Base-by-base conservation (phyloP, 2,329 filamentous ascomycete genomes). In the Aspergillus sp. region DNA sequence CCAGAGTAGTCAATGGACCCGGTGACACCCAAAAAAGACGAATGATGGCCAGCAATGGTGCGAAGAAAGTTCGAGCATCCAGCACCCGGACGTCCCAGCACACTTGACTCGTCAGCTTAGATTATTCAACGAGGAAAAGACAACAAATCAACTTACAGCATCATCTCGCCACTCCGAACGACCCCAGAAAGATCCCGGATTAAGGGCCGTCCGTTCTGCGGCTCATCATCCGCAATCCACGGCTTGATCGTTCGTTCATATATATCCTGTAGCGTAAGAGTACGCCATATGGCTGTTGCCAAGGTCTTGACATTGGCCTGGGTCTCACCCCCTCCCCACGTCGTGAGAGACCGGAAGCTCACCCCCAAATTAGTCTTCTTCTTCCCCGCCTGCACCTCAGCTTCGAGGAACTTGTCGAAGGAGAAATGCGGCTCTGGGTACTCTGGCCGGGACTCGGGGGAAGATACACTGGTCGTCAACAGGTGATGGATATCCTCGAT, bases 51-150 rank as follows among this genome's bases (percentile, higher is more conserved):
- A 29, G 80, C 76, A 48, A 88, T 76, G 2, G 81, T 78, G 56
- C 85, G 86, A 28, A 88, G 72, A 52, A 88, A 86, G 0, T 84
- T 87, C 7, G 78, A 82, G 63, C 84, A 88, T 7, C 85, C 85
- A 33, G 79, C 75, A 5, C 85, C 85, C 1, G 85, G 85, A 1
- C 82, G 72, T 4, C 84, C 84, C 2, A 88, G 69, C 0, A 83
- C 79, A 19, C 62, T 65, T 40, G 12, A n/a, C 10, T 42, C 33
- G 7, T 44, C 12, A 38, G 27, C 26, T 28, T 28, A 26, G 12
- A 3, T 39, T 19, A 26, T 8, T 10, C 5, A 36, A 36, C 4
- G 34, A 19, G 26, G 36, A 28, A 9, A 7, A 10, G 8, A 39
- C 8, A 26, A 19, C 33, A 38, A 39, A 29, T 32, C 34, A 39